phyloP scores from a whole-genome alignment of 108 stramenopile genomes.

The Hondaea fermentalgiana region DNA sequence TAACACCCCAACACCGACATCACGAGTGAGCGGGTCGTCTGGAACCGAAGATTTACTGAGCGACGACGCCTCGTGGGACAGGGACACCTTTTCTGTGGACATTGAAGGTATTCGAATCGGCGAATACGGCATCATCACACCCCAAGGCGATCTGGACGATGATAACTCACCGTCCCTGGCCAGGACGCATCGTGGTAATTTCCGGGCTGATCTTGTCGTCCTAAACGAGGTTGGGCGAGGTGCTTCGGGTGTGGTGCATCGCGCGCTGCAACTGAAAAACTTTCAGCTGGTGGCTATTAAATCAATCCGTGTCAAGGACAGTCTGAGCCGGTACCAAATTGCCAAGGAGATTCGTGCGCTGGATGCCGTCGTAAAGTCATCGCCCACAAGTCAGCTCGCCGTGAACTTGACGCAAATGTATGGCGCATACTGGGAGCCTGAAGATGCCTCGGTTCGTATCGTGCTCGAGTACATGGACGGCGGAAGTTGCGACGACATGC shows the following conservation, averaged over 20 bases:
- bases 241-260: slow-evolving; percentile 46
- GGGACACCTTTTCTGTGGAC: neutral
- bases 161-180: neutral
- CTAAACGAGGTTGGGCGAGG: slow-evolving; percentile 50
- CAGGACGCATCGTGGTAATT: neutral
- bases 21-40: neutral
- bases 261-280: slow-evolving; percentile 51
- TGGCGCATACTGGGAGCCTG: slow-evolving; percentile 1
- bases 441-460: neutral
- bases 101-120: slow-evolving; percentile 9
- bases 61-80: neutral
- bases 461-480: slow-evolving; percentile 35
- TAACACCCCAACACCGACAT: neutral
- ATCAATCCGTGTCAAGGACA: slow-evolving; percentile 43
- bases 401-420: slow-evolving; percentile 34
- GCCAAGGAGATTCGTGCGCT: slow-evolving; percentile 46
- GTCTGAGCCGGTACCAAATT: slow-evolving; percentile 42
- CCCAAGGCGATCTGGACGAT: neutral
- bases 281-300: slow-evolving; percentile 58
- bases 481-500: slow-evolving; percentile 28
- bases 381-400: neutral
- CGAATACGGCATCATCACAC: neutral
- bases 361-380: neutral
- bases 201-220: slow-evolving; percentile 34
- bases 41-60: neutral